Conservation (phyloP, 306 rosid genomes). For the Prunus kanzakura region DNA sequence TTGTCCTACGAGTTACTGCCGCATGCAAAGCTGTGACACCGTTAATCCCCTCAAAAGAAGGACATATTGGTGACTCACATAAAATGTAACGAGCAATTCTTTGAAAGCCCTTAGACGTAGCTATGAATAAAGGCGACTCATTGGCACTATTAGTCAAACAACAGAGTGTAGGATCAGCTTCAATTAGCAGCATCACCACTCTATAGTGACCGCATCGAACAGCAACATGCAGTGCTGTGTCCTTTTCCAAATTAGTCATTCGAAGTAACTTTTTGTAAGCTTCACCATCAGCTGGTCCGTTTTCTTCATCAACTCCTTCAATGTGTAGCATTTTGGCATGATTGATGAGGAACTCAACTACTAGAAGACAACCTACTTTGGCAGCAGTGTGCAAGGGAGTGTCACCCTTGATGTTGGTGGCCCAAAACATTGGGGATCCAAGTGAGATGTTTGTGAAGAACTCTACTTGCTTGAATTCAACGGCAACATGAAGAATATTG, state of each 20-base stretch:
- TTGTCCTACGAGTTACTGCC: slow-evolving; percentile 2
- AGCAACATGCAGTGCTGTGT: slow-evolving; percentile 23
- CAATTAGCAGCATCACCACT: neutral
- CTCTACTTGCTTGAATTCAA: neutral
- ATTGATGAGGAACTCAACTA: neutral
- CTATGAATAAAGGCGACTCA: slow-evolving; percentile 16
- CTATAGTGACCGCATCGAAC: neutral
- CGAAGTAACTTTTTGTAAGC: neutral
- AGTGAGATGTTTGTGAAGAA: neutral
- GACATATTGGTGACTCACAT: neutral
- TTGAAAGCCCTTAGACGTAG: neutral
- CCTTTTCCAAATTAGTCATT: neutral
- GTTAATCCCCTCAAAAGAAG: slow-evolving; percentile 8
- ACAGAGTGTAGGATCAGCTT: neutral
- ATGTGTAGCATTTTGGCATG: neutral
- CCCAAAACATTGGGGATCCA: neutral
- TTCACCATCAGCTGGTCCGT: neutral
- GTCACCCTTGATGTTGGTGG: slow-evolving; percentile 8
- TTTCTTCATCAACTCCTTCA: neutral
- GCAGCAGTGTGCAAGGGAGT: slow-evolving; percentile 20
- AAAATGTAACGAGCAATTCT: neutral
- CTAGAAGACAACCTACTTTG: neutral
- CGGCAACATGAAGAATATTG: neutral
- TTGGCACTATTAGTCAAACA: neutral
- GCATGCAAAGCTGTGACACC: slow-evolving; percentile 27